These are phyloP conservation scores for Dalbergia oliveri DNA, from an alignment of 306 rosid species.

Conservation along the genomic window DNA sequence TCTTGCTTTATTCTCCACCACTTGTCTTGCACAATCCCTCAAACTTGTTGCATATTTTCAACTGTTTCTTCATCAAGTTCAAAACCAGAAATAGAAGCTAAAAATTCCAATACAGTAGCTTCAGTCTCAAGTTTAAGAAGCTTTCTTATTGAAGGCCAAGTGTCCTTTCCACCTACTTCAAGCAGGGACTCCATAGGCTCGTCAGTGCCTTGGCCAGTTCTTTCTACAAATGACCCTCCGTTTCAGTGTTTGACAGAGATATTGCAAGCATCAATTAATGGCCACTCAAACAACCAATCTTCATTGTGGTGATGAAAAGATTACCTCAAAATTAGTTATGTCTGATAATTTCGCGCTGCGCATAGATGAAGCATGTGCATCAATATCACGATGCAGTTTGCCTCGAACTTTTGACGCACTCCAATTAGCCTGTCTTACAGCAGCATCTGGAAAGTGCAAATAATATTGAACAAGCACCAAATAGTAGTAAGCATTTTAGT, in stretches of 20 bases:
- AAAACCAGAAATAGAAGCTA: constrained; percentile 64
- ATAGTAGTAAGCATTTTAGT: constrained; percentile 6
- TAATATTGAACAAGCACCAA: constrained; percentile 26
- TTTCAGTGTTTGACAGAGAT: constrained; percentile 35
- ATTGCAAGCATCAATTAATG: constrained; percentile 24
- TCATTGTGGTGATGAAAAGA: constrained; percentile 8
- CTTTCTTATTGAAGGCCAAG: constrained; percentile 81
- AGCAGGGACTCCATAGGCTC: constrained; percentile 78
- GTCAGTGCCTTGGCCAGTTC: constrained; percentile 64
- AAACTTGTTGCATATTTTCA: constrained; percentile 61
- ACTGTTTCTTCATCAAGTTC: constrained; percentile 72
- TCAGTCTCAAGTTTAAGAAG: constrained; percentile 76
- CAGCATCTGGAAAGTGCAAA: constrained; percentile 64
- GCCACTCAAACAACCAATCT: constrained; percentile 36
- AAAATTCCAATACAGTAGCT: constrained; percentile 60
- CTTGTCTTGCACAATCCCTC: constrained; percentile 68
- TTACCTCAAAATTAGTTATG: constrained; percentile 70
- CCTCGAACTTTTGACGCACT: constrained; percentile 69
- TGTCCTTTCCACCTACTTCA: constrained; percentile 73
- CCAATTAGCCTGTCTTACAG: constrained; percentile 74
- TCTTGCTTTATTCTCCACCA: constrained; percentile 82
- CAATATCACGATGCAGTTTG: constrained; percentile 78
- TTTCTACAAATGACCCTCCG: constrained; percentile 60
- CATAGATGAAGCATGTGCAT: constrained; percentile 69
- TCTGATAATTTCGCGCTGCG: constrained; percentile 61